Evolutionary conservation across 106 monocot genomes (phyloP), one percentile per base, ranked within the genome.

Genomic region (Dioscorea alata): DNA sequence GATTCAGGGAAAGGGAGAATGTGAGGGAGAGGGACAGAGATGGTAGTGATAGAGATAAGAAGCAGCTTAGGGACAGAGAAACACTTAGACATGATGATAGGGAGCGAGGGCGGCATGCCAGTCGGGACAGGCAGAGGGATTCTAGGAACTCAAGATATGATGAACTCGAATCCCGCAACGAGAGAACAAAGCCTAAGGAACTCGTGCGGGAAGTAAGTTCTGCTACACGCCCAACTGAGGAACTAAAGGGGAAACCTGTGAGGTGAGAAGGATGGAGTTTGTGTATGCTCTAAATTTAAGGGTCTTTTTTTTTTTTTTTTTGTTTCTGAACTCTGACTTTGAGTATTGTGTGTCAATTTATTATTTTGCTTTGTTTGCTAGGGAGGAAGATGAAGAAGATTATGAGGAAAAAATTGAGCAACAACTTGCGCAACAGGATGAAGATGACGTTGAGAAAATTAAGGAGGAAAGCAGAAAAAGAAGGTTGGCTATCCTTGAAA

Each of bases 371-470:
- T 25, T 57, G 51, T 67, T 32, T 71, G 63, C 15, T 71, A 91
- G 88, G 82, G 82, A 84, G 78, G 86, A 97, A 56, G 80, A 88
- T 71, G 85, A 84, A 74, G 88, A 91, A 72, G 82, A 92, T 18
- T 86, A 97, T 72, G 69, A 92, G 65, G 89, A 81, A 59, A 85
- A 77, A 79, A 81, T 97, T 22, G 89, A 89, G 52, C 78, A 89
- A 23, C 86, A 87, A 64, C 88, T 97, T 72, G 86, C 84, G 12
- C 73, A 78, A 22, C 84, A 86, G 58, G 87, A 92, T 31, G 92
- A 97, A 70, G 96, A 96, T 48, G 92, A 97, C 73, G 57, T 82
- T 69, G 97, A 87, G 24, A 97, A 90, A 73, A 97, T 97, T 25
- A 92, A 86, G 34, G 89, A 97, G 57, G 97, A 97, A 66, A 89